Percentiles rank a stretch among this genome's conserved stretches.
These are phyloP conservation scores for Cydonia oblonga DNA, from an alignment of 331 rosid species.

Conservation along the genomic window DNA sequence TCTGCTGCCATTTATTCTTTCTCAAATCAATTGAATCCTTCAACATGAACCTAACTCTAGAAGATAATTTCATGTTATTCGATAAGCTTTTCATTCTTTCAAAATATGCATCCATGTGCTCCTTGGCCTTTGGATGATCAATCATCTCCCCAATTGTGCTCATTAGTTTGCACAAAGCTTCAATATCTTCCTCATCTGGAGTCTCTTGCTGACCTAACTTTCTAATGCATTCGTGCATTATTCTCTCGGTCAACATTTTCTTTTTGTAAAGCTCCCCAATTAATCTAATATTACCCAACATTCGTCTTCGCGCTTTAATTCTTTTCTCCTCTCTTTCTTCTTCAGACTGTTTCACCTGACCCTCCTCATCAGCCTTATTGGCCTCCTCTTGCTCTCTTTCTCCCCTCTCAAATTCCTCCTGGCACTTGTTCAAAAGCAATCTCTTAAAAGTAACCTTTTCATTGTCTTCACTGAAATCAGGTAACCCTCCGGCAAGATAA, in stretches of 20 bases:
- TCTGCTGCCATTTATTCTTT: constrained; percentile 83
- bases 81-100: constrained; percentile 51
- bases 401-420: constrained; percentile 95
- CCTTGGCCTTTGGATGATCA: constrained; percentile 85
- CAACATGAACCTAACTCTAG: constrained; percentile 91
- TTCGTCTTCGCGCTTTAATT: constrained; percentile 72
- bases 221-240: constrained; percentile 81
- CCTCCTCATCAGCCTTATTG: constrained; percentile 70
- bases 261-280: constrained; percentile 91
- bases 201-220: constrained; percentile 70
- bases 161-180: constrained; percentile 89
- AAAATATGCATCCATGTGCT: constrained; percentile 72
- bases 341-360: constrained; percentile 50
- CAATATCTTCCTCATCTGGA: constrained; percentile 92
- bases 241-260: constrained; percentile 89
- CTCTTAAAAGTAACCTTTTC: constrained; percentile 82
- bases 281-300: constrained; percentile 91
- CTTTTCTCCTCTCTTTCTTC: constrained; percentile 80
- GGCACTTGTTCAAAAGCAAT: constrained; percentile 78
- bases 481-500: constrained; percentile 66
- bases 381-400: constrained; percentile 93
- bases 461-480: constrained; percentile 65
- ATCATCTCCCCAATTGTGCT: constrained; percentile 94
- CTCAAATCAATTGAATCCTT: constrained; percentile 79
- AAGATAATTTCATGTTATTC: constrained; percentile 66